Conservation (phyloP, 73 alveolate species). For the Urostyla sp. region DNA sequence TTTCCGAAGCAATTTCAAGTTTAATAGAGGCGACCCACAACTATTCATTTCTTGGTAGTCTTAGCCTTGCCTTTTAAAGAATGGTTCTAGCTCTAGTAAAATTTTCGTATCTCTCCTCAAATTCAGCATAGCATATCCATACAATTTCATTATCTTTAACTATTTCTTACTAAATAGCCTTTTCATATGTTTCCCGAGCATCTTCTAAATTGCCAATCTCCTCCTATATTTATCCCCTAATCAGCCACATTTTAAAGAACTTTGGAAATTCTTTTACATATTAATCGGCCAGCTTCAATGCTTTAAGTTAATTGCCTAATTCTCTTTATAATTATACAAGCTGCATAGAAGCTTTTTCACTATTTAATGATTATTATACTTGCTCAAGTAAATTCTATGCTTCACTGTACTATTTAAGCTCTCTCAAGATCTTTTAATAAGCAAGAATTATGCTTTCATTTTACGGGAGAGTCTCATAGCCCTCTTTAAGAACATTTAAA, state of each 20-base stretch:
- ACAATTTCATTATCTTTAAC: constrained; percentile 34
- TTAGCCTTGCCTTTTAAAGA: constrained; percentile 80
- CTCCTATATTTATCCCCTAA: constrained; percentile 58
- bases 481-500: constrained; percentile 67
- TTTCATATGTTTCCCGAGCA: constrained; percentile 72
- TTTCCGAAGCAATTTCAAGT: constrained; percentile 74
- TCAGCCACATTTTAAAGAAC: constrained; percentile 67
- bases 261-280: constrained; percentile 57
- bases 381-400: constrained; percentile 66
- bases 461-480: constrained; percentile 56
- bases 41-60: constrained; percentile 67
- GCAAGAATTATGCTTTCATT: constrained; percentile 71
- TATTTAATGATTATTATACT: constrained; percentile 46
- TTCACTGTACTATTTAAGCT: constrained; percentile 60
- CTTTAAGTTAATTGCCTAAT: constrained; percentile 39
- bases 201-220: constrained; percentile 48
- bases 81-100: constrained; percentile 81
- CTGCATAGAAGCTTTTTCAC: constrained; percentile 77
- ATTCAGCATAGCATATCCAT: constrained; percentile 74
- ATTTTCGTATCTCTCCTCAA: constrained; percentile 64
- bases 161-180: constrained; percentile 55
- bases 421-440: constrained; percentile 73
- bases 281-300: constrained; percentile 27
- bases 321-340: constrained; percentile 77
- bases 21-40: constrained; percentile 77